These are phyloP conservation scores for Fusarium chaquense DNA, from an alignment of 2,329 filamentous ascomycete species.

Conservation along the genomic window DNA sequence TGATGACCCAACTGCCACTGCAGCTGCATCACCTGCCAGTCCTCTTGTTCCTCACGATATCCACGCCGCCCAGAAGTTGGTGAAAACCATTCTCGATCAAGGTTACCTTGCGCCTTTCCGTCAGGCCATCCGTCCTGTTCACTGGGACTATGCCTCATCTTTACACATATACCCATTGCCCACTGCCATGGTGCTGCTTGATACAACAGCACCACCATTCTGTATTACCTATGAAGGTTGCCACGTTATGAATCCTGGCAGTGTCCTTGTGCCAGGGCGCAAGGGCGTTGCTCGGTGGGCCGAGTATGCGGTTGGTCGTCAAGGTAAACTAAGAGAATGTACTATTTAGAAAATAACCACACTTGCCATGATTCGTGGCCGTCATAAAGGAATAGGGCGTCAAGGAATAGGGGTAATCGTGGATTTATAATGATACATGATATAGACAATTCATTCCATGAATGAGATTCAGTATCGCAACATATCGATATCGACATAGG, in stretches of 20 bases:
- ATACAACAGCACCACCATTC: conserved; percentile 84
- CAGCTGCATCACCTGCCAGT: conserved; percentile 54
- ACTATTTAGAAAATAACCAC: conserved; percentile 58
- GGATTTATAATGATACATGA: conserved; percentile 31
- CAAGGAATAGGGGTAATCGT: conserved; percentile 1
- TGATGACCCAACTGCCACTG: conserved; percentile 28
- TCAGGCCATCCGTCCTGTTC: conserved; percentile 79
- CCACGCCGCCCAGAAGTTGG: conserved; percentile 77
- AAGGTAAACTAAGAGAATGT: conserved; percentile 73
- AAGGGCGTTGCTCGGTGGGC: conserved; percentile 82
- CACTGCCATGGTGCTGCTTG: conserved; percentile 83
- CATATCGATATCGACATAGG: neutral
- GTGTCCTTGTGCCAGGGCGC: conserved; percentile 76
- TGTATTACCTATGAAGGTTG: conserved; percentile 94
- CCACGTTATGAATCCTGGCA: conserved; percentile 93
- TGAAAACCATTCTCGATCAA: conserved; percentile 93
- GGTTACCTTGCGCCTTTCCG: conserved; percentile 90
- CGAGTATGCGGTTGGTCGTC: conserved; percentile 80
- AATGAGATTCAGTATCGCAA: neutral
- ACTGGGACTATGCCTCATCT: conserved; percentile 87
- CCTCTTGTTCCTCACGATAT: conserved; percentile 61
- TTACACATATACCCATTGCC: conserved; percentile 90
- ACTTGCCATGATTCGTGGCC: neutral
- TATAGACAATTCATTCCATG: conserved; percentile 13
- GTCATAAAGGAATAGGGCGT: conserved; percentile 18